Percentiles rank a stretch among this genome's conserved stretches.
Conservation (phyloP, 2,329 filamentous ascomycete species). For the Diaporthe caulivora region DNA sequence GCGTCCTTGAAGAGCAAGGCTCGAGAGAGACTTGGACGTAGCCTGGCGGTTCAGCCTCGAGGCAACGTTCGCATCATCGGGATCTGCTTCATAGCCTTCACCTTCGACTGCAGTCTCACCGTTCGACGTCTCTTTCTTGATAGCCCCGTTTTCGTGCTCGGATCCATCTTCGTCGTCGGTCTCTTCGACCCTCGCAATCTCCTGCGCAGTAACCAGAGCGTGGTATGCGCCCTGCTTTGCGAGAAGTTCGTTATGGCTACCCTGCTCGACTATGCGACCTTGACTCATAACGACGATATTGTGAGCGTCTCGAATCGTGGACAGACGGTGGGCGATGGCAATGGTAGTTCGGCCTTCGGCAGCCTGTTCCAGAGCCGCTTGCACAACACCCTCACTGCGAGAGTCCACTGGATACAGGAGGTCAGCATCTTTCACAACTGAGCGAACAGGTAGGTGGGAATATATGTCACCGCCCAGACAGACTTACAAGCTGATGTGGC, state of each 20-base stretch:
- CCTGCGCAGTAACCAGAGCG: constrained; percentile 89
- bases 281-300: constrained; percentile 95
- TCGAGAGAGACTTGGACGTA: constrained; percentile 75
- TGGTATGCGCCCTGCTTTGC: constrained; percentile 80
- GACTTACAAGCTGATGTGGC: constrained; percentile 68
- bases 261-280: constrained; percentile 92
- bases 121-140: constrained; percentile 59
- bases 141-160: constrained; percentile 63
- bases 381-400: constrained; percentile 93
- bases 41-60: constrained; percentile 68
- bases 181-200: constrained; percentile 75
- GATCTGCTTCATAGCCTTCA: constrained; percentile 62
- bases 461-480: neutral
- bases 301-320: constrained; percentile 92
- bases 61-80: constrained; percentile 69
- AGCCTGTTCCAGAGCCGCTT: constrained; percentile 90
- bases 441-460: too few relatives aligned
- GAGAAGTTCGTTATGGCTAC: constrained; percentile 85
- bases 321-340: constrained; percentile 93
- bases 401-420: constrained; percentile 82
- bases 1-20: constrained; percentile 73
- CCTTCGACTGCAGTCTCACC: constrained; percentile 47
- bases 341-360: constrained; percentile 92
- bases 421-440: constrained; percentile 49
- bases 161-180: constrained; percentile 63